Percentiles rank a stretch among this genome's conserved stretches.
Conservation (phyloP, 2,329 filamentous ascomycete genomes). For the Cadophora sp. region DNA sequence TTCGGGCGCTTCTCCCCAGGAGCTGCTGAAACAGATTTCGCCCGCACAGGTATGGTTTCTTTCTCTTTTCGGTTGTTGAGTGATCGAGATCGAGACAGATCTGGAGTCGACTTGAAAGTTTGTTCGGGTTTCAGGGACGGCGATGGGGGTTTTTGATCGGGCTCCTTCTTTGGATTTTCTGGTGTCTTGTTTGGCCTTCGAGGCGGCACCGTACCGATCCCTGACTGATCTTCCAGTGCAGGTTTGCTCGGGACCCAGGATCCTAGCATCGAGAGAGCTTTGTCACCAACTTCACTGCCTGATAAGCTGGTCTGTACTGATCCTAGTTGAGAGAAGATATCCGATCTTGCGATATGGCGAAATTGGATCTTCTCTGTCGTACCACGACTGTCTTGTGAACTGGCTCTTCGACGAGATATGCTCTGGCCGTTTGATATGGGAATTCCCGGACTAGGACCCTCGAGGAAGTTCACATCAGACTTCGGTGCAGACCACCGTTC, state of each 20-base stretch:
- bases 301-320: not conserved
- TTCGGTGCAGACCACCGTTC: not conserved
- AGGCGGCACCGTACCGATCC: not conserved
- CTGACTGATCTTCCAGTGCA: not conserved
- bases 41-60: not conserved
- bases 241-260: not conserved
- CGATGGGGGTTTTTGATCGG: not conserved
- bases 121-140: not conserved
- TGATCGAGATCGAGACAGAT: constrained; percentile 11
- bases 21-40: not conserved
- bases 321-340: not conserved
- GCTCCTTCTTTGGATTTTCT: not conserved
- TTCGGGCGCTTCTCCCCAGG: not conserved
- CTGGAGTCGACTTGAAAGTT: not conserved
- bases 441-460: not conserved
- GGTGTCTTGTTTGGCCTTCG: not conserved
- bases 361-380: not conserved
- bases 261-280: not conserved
- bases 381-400: constrained; percentile 6
- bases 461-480: not conserved
- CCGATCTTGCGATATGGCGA: constrained; percentile 4
- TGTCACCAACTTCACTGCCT: not conserved
- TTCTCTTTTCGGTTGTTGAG: not conserved
- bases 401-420: not conserved
- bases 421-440: not conserved